phyloP scores from a whole-genome alignment of 2,329 filamentous ascomycete genomes.

The Cordyceps fumosorosea region DNA sequence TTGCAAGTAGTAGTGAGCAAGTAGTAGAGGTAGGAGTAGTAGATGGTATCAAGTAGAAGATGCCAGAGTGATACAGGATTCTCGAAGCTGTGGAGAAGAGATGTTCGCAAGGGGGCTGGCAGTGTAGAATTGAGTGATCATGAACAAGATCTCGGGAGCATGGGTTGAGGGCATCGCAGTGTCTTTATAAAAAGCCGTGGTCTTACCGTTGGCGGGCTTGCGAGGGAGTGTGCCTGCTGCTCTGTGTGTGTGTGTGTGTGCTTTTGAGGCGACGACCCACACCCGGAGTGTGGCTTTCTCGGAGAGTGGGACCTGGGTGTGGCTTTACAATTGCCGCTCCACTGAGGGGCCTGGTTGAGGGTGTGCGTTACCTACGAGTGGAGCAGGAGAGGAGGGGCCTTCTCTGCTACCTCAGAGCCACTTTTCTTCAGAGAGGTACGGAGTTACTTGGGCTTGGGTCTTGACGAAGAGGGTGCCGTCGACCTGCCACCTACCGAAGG shows the following conservation, averaged over 20 bases:
- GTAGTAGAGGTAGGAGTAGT: background rate
- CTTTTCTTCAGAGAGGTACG: background rate
- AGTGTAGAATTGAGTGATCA: constrained; percentile 7
- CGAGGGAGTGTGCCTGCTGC: background rate
- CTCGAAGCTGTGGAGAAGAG: background rate
- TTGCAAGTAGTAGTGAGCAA: background rate
- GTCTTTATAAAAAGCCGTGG: background rate
- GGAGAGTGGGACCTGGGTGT: background rate
- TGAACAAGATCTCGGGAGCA: constrained; percentile 4
- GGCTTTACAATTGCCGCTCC: background rate
- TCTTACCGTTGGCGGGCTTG: background rate
- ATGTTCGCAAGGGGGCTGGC: background rate
- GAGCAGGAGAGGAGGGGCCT: background rate
- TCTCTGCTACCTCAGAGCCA: background rate
- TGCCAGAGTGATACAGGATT: background rate
- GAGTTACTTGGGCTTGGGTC: too few relatives aligned
- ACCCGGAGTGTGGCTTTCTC: background rate
- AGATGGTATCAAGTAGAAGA: background rate
- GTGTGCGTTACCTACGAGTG: background rate
- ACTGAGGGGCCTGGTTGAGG: background rate
- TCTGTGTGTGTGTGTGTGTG: background rate
- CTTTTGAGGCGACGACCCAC: background rate
- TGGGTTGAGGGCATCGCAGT: constrained; percentile 4
- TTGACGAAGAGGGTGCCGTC: too few relatives aligned
- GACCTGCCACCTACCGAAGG: too few relatives aligned